Evolutionary conservation across 768 basidiomycete genomes (phyloP).

Genomic region (Termitomyces sp.): DNA sequence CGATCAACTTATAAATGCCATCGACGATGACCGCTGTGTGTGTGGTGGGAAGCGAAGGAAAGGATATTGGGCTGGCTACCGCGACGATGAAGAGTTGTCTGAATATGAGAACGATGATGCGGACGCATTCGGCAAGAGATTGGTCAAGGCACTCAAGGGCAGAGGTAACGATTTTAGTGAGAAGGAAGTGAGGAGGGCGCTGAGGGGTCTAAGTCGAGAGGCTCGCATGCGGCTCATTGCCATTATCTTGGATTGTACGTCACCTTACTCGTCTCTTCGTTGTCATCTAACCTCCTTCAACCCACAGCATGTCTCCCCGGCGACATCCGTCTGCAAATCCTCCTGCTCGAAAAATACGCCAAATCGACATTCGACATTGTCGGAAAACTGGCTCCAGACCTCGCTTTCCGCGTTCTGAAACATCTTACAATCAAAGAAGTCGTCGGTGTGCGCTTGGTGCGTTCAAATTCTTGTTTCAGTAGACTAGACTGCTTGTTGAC

Average conservation of each 20-base stretch:
- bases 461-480: slow-evolving; percentile 14
- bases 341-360: slow-evolving; percentile 79
- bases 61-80: slow-evolving; percentile 73
- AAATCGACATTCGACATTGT: slow-evolving; percentile 81
- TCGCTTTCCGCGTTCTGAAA: slow-evolving; percentile 61
- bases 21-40: slow-evolving; percentile 30
- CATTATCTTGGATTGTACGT: slow-evolving; percentile 46
- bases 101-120: slow-evolving; percentile 33
- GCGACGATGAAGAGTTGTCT: slow-evolving; percentile 30
- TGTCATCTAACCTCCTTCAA: not conserved
- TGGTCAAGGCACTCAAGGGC: slow-evolving; percentile 43
- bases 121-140: slow-evolving; percentile 26
- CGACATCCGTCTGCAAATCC: slow-evolving; percentile 80
- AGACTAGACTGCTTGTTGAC: slow-evolving; percentile 34
- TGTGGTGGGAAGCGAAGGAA: slow-evolving; percentile 61
- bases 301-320: slow-evolving; percentile 70
- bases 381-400: slow-evolving; percentile 59
- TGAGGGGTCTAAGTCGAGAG: slow-evolving; percentile 58
- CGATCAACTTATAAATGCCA: slow-evolving; percentile 15
- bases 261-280: not conserved
- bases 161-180: slow-evolving; percentile 62
- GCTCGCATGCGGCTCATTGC: slow-evolving; percentile 50
- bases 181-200: slow-evolving; percentile 58
- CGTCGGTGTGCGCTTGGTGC: slow-evolving; percentile 51
- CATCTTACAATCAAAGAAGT: slow-evolving; percentile 53